Evolutionary conservation across 2,329 filamentous ascomycete genomes (phyloP).

Genomic region (Tolypocladium ovalisporum): DNA sequence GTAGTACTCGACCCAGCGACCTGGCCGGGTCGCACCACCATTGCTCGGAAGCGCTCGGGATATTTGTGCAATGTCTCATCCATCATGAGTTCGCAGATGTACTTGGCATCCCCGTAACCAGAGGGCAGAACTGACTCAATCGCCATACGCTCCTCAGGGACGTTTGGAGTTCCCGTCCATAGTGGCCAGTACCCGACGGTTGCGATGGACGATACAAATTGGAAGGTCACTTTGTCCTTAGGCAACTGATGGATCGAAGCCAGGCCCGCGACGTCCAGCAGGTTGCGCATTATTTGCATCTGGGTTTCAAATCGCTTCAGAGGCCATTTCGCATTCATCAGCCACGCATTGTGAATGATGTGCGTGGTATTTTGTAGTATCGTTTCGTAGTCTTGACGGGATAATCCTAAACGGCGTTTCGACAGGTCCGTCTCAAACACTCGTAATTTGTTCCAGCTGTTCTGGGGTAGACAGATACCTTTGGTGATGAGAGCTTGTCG

Average conservation of each 20-base stretch:
- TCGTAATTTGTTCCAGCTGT: background rate
- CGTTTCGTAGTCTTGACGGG: slow-evolving; percentile 19
- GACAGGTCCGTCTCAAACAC: background rate
- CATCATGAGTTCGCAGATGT: slow-evolving; percentile 36
- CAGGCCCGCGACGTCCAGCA: slow-evolving; percentile 31
- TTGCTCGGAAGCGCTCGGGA: slow-evolving; percentile 29
- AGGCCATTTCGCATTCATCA: slow-evolving; percentile 24
- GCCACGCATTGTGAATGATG: slow-evolving; percentile 41
- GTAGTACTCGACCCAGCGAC: slow-evolving; percentile 36
- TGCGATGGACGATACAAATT: slow-evolving; percentile 29
- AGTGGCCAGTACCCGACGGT: slow-evolving; percentile 20
- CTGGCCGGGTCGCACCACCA: slow-evolving; percentile 36
- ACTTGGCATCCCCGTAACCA: slow-evolving; percentile 42
- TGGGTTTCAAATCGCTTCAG: slow-evolving; percentile 31
- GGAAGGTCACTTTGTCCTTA: slow-evolving; percentile 17
- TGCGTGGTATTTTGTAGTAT: slow-evolving; percentile 30
- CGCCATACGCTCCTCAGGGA: slow-evolving; percentile 30
- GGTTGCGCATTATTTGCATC: slow-evolving; percentile 31
- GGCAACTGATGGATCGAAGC: slow-evolving; percentile 8
- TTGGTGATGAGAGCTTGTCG: background rate
- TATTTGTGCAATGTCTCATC: slow-evolving; percentile 32
- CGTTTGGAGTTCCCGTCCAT: slow-evolving; percentile 11
- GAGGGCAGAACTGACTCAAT: slow-evolving; percentile 28
- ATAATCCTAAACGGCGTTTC: slow-evolving; percentile 30
- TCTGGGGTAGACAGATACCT: background rate